These are phyloP conservation scores for Ogataea philodendri DNA, from an alignment of 805 yeast genomes.

Conservation along the genomic window DNA sequence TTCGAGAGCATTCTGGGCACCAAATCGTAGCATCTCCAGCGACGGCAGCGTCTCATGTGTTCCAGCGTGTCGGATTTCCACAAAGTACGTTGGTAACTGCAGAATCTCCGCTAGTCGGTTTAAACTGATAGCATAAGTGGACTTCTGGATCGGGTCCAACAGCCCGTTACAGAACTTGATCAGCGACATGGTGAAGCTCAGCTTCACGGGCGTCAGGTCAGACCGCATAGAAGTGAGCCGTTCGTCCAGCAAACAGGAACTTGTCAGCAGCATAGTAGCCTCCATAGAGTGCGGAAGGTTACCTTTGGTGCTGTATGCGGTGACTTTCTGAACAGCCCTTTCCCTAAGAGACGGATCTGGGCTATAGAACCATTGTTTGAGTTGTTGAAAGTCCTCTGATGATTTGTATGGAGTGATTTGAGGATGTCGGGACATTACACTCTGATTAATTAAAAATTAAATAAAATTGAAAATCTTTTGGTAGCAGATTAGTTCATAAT, in stretches of 20 bases:
- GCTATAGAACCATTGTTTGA: conserved; percentile 52
- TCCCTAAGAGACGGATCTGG: conserved; percentile 25
- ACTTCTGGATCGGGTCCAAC: conserved; percentile 81
- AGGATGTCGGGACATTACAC: conserved; percentile 25
- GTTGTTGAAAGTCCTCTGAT: conserved; percentile 41
- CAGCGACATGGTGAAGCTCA: conserved; percentile 69
- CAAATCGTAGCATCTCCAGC: conserved; percentile 61
- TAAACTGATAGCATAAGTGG: conserved; percentile 74
- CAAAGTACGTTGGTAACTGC: conserved; percentile 75
- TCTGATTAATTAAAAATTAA: conserved; percentile 2
- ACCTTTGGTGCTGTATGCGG: conserved; percentile 58
- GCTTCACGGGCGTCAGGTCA: conserved; percentile 41
- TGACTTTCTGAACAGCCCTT: conserved; percentile 51
- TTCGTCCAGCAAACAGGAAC: conserved; percentile 46
- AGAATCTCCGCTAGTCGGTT: conserved; percentile 67
- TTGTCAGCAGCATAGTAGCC: conserved; percentile 56
- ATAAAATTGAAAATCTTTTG: conserved; percentile 2
- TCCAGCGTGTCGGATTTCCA: conserved; percentile 84
- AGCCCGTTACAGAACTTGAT: conserved; percentile 89
- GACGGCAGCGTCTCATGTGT: conserved; percentile 87
- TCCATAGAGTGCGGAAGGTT: conserved; percentile 71
- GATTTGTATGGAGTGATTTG: conserved; percentile 37
- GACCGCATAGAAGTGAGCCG: conserved; percentile 9
- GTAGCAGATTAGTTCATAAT: too few species aligned
- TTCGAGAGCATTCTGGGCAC: conserved; percentile 56